phyloP scores from a whole-genome alignment of 2,329 filamentous ascomycete genomes.

The Cercospora nicotianae region DNA sequence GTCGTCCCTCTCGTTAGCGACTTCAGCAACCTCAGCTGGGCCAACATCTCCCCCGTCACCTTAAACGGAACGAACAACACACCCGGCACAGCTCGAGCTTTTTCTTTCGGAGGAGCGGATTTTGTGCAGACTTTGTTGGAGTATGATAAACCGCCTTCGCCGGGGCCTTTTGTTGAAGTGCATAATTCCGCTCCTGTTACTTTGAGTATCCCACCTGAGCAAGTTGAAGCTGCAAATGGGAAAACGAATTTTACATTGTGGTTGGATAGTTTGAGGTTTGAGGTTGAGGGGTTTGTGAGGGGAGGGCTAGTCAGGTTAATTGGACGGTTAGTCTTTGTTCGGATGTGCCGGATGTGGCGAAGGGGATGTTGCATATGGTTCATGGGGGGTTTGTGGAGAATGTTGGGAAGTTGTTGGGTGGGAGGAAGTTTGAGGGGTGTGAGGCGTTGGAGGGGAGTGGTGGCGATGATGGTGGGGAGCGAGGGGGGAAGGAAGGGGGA shows the following conservation, averaged over 20 bases:
- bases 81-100: constrained; percentile 25
- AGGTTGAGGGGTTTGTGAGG: constrained; percentile 22
- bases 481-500: not conserved
- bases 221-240: too few relatives aligned
- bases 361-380: constrained; percentile 19
- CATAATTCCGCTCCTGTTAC: constrained; percentile 25
- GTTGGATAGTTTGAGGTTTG: constrained; percentile 16
- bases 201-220: too few relatives aligned
- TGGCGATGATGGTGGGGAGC: too few relatives aligned
- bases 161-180: constrained; percentile 25
- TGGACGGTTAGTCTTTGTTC: constrained; percentile 28
- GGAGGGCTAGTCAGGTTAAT: constrained; percentile 23
- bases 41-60: constrained; percentile 16
- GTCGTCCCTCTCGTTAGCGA: constrained; percentile 27
- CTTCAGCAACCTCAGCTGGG: constrained; percentile 29
- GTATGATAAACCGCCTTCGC: constrained; percentile 23
- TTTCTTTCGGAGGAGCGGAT: constrained; percentile 21
- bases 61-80: constrained; percentile 26
- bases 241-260: constrained; percentile 17
- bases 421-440: constrained; percentile 26
- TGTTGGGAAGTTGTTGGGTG: constrained; percentile 26
- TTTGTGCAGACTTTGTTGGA: constrained; percentile 25
- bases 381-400: constrained; percentile 22
- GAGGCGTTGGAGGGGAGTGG: constrained; percentile 13
- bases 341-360: constrained; percentile 19